phyloP scores from a whole-genome alignment of 75 land plant genomes.

The Isoetes taiwanensis region DNA sequence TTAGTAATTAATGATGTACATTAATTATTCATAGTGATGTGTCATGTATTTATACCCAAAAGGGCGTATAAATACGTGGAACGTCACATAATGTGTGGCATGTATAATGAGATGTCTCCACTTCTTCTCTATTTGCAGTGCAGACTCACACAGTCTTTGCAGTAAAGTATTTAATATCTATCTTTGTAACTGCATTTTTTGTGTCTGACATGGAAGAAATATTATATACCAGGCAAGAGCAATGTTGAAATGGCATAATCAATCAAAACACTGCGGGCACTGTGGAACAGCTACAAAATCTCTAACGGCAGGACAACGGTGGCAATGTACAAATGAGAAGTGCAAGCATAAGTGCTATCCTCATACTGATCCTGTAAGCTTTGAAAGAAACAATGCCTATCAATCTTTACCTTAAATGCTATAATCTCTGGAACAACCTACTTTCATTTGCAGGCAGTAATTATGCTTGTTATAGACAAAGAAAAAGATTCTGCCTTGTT shows the following conservation, averaged over 20 bases:
- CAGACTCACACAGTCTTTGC: too few species aligned
- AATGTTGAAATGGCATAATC: slow-evolving; percentile 64
- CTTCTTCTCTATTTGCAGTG: too few species aligned
- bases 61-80: too few species aligned
- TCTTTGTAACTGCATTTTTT: too few species aligned
- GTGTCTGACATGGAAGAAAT: too few species aligned
- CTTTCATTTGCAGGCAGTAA: slow-evolving; percentile 54
- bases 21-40: too few species aligned
- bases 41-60: too few species aligned
- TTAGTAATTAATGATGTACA: too few species aligned
- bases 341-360: slow-evolving; percentile 82
- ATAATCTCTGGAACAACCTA: not conserved
- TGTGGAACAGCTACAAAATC: slow-evolving; percentile 52
- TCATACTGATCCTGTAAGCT: slow-evolving; percentile 68
- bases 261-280: slow-evolving; percentile 53
- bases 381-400: not conserved
- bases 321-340: slow-evolving; percentile 35
- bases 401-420: not conserved
- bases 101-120: too few species aligned
- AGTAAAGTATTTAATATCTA: too few species aligned
- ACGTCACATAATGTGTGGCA: too few species aligned
- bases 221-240: slow-evolving; percentile 69
- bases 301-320: slow-evolving; percentile 45
- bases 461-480: slow-evolving; percentile 90
- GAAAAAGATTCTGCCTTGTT: slow-evolving; percentile 75